Base-by-base conservation (phyloP, 1,139 yeast genomes). In the Taiozyma sp. region DNA sequence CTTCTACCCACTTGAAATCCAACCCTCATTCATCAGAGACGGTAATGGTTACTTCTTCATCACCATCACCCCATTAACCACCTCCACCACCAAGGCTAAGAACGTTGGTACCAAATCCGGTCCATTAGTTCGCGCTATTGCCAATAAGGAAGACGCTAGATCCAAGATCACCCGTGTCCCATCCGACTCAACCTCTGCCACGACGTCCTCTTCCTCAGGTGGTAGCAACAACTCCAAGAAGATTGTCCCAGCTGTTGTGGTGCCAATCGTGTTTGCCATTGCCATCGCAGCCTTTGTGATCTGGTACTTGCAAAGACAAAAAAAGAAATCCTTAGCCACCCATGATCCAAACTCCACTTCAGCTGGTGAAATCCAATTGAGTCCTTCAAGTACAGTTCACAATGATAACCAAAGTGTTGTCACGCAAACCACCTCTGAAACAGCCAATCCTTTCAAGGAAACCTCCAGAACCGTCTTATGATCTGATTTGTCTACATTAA, bases 231-330 rank as follows among this genome's bases (percentile, higher is more conserved):
- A 60, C 1, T 58, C 62, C 16, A 54, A 54, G 39, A 54, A 48
- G 12, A 55, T 73, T 38, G 75, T 70, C 7, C 75, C 76, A 48
- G 75, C 76, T 14, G 75, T 73, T n/a, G 65, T 70, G n/a, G 72
- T 72, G 12, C 76, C 76, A 28, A 66, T 73, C 14, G 65, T 71
- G 22, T 72, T 63, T 4, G 63, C 69, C 3, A 51, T 64, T 10
- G 58, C 57, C 19, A 52, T 61, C 45, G 64, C 58, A 4, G 46
- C 39, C 24, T 49, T 43, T 46, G 62, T 61, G 22, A 43, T 60
- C 41, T 53, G 54, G 54, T 61, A 56, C 53, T 49, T 60, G 30
- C 48, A 51, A 47, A 59, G 58, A 51, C 60, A 60, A 49, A 60
- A 49, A 40, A 51, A 51, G 40, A 28, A 30, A 4, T 42, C 42